A percentile compares a stretch with the other conserved stretches of the same genome.
Evolutionary conservation across 78 protist species (phyloP).

Genomic region (Dictyostelium brefeldianum): DNA sequence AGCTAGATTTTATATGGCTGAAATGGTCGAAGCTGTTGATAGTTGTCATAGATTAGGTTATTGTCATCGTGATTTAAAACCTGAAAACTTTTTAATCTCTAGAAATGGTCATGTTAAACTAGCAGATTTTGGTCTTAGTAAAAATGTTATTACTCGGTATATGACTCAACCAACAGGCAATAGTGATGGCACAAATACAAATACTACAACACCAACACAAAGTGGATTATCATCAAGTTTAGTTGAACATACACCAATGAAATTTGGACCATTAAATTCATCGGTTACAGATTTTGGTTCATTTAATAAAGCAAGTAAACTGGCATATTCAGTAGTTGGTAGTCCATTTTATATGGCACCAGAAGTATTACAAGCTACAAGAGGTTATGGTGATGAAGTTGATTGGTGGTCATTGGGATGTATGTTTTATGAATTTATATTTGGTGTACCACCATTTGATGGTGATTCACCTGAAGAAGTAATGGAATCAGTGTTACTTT

Average conservation of each 20-base stretch:
- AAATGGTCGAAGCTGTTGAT: constrained; percentile 87
- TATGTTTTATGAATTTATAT: constrained; percentile 85
- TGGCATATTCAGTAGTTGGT: constrained; percentile 79
- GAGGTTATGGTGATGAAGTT: constrained; percentile 88
- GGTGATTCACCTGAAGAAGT: constrained; percentile 88
- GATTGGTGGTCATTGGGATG: constrained; percentile 96
- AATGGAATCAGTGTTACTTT: constrained; percentile 73
- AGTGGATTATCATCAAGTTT: not conserved
- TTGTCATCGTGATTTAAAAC: constrained; percentile 95
- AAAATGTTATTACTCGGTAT: constrained; percentile 71
- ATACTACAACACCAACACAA: constrained; percentile 11
- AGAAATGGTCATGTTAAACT: constrained; percentile 92
- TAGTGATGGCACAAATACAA: not conserved
- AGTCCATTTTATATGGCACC: constrained; percentile 95
- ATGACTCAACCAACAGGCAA: not conserved
- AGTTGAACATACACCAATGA: constrained; percentile 64
- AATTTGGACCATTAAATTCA: constrained; percentile 31
- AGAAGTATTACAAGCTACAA: constrained; percentile 88
- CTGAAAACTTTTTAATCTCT: constrained; percentile 94
- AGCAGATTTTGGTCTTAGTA: constrained; percentile 96
- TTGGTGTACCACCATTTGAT: constrained; percentile 92
- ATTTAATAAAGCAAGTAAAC: not conserved
- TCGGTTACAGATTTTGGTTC: constrained; percentile 65
- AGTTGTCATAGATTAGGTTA: constrained; percentile 86
- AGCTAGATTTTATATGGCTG: constrained; percentile 91